These are phyloP conservation scores for Nemania sp. DNA, from an alignment of 2,329 filamentous ascomycete genomes.

Conservation along the genomic window DNA sequence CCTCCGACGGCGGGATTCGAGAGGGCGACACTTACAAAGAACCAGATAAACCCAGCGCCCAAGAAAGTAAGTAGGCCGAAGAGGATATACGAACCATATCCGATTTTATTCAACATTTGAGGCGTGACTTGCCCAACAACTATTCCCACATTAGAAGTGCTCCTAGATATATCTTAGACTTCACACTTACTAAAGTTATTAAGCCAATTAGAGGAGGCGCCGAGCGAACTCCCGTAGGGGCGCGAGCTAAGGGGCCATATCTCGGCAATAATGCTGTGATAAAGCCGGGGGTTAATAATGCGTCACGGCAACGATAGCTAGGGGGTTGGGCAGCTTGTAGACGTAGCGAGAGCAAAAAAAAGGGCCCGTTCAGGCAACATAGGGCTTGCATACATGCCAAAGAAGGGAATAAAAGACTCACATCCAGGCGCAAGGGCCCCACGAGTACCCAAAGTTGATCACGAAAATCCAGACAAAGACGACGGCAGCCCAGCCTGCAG, in stretches of 20 bases:
- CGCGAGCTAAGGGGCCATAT: constrained; percentile 79
- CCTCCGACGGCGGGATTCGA: background rate
- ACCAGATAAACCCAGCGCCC: constrained; percentile 72
- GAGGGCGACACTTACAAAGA: constrained; percentile 59
- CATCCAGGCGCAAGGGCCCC: constrained; percentile 83
- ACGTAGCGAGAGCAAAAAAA: too few relatives aligned
- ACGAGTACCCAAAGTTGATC: constrained; percentile 79
- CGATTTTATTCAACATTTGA: constrained; percentile 72
- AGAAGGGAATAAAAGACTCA: too few relatives aligned
- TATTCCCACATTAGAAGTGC: constrained; percentile 52
- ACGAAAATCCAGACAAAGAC: constrained; percentile 81
- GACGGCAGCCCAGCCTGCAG: constrained; percentile 77
- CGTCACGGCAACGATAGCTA: too few relatives aligned
- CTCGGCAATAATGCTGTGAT: constrained; percentile 77
- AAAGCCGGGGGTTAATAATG: too few relatives aligned
- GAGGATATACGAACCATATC: constrained; percentile 78
- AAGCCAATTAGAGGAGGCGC: constrained; percentile 72
- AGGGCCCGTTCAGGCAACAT: too few relatives aligned
- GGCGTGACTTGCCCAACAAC: constrained; percentile 77
- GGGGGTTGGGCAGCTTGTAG: too few relatives aligned
- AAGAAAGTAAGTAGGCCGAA: constrained; percentile 74
- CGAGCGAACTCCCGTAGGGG: constrained; percentile 77
- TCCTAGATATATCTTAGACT: background rate
- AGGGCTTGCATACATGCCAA: too few relatives aligned
- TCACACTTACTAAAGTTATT: constrained; percentile 62